Percentiles rank a stretch among this genome's conserved stretches.
These are phyloP conservation scores for Coccomyxa sp. DNA, from an alignment of 139 green algal species.

Conservation along the genomic window DNA sequence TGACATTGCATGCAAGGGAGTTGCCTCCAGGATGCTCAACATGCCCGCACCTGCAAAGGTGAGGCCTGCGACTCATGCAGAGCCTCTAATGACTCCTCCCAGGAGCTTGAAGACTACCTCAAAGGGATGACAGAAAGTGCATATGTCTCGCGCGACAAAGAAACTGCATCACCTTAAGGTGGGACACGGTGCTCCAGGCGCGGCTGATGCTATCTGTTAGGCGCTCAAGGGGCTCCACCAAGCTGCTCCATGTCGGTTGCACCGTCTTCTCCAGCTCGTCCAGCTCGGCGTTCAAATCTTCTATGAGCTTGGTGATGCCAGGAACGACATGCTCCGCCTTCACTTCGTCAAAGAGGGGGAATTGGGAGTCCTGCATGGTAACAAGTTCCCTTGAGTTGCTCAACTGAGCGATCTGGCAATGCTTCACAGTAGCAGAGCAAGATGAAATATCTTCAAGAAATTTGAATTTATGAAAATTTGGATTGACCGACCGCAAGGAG, in stretches of 20 bases:
- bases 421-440: neutral
- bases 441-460: neutral
- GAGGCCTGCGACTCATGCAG: too few species aligned
- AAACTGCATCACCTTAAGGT: slow-evolving; percentile 75
- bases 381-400: neutral
- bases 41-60: too few species aligned
- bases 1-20: too few species aligned
- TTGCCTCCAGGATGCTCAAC: too few species aligned
- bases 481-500: neutral
- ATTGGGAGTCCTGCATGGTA: slow-evolving; percentile 42
- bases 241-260: slow-evolving; percentile 61
- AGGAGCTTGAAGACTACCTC: too few species aligned
- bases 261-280: slow-evolving; percentile 64
- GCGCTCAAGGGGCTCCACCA: slow-evolving; percentile 85
- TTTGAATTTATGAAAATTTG: neutral
- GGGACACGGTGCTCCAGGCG: slow-evolving; percentile 85
- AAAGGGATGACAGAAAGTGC: too few species aligned
- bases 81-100: too few species aligned
- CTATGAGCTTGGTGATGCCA: slow-evolving; percentile 26
- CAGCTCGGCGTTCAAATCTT: slow-evolving; percentile 66
- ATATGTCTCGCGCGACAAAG: neutral
- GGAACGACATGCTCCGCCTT: slow-evolving; percentile 89
- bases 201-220: slow-evolving; percentile 74
- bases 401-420: neutral
- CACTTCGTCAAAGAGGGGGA: slow-evolving; percentile 80